phyloP scores from a whole-genome alignment of 2,329 filamentous ascomycete species.

The Pyricularia pennisetigena region DNA sequence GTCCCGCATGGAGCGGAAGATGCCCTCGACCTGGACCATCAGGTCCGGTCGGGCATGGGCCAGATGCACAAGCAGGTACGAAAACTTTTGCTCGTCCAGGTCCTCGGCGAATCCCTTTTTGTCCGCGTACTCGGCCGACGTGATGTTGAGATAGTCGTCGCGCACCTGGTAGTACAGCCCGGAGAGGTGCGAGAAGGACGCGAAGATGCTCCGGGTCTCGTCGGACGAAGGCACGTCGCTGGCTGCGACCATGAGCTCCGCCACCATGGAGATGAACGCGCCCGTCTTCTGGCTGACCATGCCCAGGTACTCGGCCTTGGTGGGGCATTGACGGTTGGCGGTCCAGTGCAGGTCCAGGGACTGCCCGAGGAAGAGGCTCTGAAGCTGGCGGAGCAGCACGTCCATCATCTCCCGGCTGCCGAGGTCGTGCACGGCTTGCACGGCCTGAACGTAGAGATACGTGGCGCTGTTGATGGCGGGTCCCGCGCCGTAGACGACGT shows the following conservation, averaged over 20 bases:
- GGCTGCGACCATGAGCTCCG: background rate
- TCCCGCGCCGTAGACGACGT: conserved; percentile 22
- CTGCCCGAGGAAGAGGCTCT: conserved; percentile 16
- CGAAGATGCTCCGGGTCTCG: background rate
- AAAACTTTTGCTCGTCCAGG: conserved; percentile 27
- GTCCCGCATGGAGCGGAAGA: background rate
- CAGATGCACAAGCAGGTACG: background rate
- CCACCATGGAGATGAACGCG: background rate
- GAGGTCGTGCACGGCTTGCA: conserved; percentile 3
- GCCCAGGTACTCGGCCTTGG: conserved; percentile 15
- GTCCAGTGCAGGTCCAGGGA: conserved; percentile 19
- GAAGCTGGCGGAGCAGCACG: background rate
- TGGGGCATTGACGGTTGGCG: conserved; percentile 11
- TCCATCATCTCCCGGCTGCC: background rate
- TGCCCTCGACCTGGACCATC: background rate
- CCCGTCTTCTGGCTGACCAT: conserved; percentile 17
- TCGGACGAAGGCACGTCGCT: background rate
- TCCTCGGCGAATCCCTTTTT: conserved; percentile 31
- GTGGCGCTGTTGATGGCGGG: conserved; percentile 27
- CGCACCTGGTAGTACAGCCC: conserved; percentile 22
- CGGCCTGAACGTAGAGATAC: conserved; percentile 17
- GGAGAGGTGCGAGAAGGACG: conserved; percentile 7
- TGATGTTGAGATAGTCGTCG: conserved; percentile 23
- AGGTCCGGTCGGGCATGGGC: background rate
- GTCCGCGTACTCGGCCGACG: conserved; percentile 18